A percentile compares a stretch with the other conserved stretches of the same genome.
phyloP scores from a whole-genome alignment of 2,329 filamentous ascomycete genomes.

The Xylaria sp. region DNA sequence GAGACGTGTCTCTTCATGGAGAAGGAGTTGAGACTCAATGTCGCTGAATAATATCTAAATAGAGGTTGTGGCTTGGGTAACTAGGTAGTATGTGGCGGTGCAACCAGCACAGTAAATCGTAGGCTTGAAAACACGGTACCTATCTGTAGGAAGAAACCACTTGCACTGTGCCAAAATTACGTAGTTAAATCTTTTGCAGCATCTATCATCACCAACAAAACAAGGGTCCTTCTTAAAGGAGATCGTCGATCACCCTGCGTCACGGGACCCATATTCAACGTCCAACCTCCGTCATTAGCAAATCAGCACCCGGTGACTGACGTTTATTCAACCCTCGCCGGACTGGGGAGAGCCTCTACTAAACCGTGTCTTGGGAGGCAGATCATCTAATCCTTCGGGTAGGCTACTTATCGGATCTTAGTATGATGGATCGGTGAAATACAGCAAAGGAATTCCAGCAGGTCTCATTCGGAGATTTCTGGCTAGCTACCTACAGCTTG shows the following conservation, averaged over 20 bases:
- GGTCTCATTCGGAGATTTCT: background rate
- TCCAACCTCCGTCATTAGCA: slow-evolving; percentile 6
- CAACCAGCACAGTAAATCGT: background rate
- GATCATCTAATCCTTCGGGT: slow-evolving; percentile 7
- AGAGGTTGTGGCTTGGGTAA: background rate
- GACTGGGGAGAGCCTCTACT: background rate
- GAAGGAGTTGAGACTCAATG: background rate
- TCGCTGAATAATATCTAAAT: background rate
- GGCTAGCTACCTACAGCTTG: too few species aligned
- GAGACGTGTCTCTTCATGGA: slow-evolving; percentile 16
- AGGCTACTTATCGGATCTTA: slow-evolving; percentile 15
- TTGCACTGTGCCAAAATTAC: slow-evolving; percentile 12
- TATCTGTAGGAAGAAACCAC: background rate
- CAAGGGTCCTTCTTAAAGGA: background rate
- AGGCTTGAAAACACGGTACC: background rate
- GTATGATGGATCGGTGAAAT: slow-evolving; percentile 33
- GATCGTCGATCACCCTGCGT: slow-evolving; percentile 22
- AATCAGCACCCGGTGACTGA: background rate
- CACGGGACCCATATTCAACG: slow-evolving; percentile 13
- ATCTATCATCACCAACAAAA: slow-evolving; percentile 11
- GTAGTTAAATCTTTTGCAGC: slow-evolving; percentile 13
- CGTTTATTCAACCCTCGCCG: slow-evolving; percentile 6
- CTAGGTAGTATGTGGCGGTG: background rate
- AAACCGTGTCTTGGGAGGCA: slow-evolving; percentile 2
- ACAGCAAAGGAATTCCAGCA: slow-evolving; percentile 5